phyloP scores from a whole-genome alignment of 306 rosid species.

The Calophaca sinica region DNA sequence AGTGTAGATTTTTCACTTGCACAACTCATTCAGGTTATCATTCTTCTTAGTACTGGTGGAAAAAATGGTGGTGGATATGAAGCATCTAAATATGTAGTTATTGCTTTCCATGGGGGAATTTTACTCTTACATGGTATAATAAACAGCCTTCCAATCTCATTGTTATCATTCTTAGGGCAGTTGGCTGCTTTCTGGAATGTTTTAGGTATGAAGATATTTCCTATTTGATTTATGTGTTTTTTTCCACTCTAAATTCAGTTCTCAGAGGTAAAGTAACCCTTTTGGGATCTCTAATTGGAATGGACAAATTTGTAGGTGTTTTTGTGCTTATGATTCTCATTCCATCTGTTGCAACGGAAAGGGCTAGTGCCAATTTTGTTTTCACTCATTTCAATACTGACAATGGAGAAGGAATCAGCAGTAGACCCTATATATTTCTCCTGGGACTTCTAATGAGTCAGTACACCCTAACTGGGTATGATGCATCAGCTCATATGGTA shows the following conservation, averaged over 20 bases:
- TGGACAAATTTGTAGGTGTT: constrained; percentile 64
- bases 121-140: constrained; percentile 77
- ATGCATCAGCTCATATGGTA: constrained; percentile 99
- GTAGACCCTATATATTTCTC: constrained; percentile 78
- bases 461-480: constrained; percentile 87
- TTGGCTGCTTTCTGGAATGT: constrained; percentile 90
- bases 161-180: constrained; percentile 88
- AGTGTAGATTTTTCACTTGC: constrained; percentile 95
- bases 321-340: constrained; percentile 84
- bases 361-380: constrained; percentile 83
- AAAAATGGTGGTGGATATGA: constrained; percentile 79
- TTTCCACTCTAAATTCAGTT: constrained; percentile 18
- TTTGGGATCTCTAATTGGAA: constrained; percentile 41
- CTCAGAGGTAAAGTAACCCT: constrained; percentile 7
- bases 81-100: constrained; percentile 80
- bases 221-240: neutral
- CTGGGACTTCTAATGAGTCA: constrained; percentile 95
- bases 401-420: constrained; percentile 75
- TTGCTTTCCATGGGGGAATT: constrained; percentile 76
- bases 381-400: constrained; percentile 93
- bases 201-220: constrained; percentile 60
- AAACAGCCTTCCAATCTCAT: constrained; percentile 82
- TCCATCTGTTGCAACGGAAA: constrained; percentile 81
- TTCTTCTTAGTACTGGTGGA: constrained; percentile 94
- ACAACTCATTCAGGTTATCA: constrained; percentile 79